Evolutionary conservation across 2,329 filamentous ascomycete species (phyloP).

Genomic region (Apiospora rasikravindrae): DNA sequence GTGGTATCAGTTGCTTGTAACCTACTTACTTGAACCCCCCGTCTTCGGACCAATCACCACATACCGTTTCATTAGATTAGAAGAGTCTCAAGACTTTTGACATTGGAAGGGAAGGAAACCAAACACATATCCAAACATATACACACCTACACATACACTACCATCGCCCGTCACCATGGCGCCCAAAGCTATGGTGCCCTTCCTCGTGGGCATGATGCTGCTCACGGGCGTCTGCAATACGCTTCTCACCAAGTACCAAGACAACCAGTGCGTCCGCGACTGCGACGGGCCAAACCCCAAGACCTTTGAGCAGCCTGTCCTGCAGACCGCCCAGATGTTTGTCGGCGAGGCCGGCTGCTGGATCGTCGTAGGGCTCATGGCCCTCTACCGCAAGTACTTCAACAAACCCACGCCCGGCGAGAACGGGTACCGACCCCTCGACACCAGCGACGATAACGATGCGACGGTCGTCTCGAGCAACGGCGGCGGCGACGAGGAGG

Average conservation of each 20-base stretch:
- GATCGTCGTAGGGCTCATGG: conserved; percentile 79
- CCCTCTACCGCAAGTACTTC: conserved; percentile 66
- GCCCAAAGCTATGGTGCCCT: conserved; percentile 72
- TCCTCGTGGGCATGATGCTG: conserved; percentile 95
- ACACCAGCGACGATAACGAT: conserved; percentile 50
- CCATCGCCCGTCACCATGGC: conserved; percentile 60
- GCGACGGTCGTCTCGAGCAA: conserved; percentile 35
- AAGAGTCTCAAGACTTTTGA: background rate
- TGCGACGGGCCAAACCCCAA: conserved; percentile 74
- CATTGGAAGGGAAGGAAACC: background rate
- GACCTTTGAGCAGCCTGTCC: conserved; percentile 91
- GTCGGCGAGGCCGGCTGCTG: conserved; percentile 95
- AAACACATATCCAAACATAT: too few relatives aligned
- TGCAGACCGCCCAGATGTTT: conserved; percentile 98
- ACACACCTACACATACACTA: background rate
- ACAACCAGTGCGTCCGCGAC: conserved; percentile 95
- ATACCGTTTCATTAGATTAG: background rate
- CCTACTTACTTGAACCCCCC: background rate
- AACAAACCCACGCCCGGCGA: conserved; percentile 48
- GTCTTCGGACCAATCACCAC: background rate
- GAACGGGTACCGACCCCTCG: conserved; percentile 71
- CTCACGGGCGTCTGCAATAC: conserved; percentile 97
- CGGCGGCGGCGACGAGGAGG: conserved; percentile 25
- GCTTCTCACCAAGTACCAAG: conserved; percentile 95
- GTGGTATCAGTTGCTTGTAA: background rate